Evolutionary conservation across 1,284 basidiomycete species (phyloP).

Genomic region (Leccinum fuscescens): DNA sequence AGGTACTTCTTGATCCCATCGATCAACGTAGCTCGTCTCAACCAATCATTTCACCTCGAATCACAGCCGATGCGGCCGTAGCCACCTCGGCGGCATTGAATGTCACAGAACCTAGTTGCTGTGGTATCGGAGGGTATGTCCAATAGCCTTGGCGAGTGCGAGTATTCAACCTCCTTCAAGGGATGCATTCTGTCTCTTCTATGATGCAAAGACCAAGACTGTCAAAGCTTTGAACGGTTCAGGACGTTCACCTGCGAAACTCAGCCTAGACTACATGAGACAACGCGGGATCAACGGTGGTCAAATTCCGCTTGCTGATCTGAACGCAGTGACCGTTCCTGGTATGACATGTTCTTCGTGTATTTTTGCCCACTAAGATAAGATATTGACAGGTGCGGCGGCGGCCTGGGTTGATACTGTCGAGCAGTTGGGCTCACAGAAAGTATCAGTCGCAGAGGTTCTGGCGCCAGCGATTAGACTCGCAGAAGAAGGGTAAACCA

Average conservation of each 20-base stretch:
- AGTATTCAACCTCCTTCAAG: slow-evolving; percentile 37
- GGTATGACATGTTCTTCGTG: slow-evolving; percentile 38
- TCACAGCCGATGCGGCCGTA: slow-evolving; percentile 67
- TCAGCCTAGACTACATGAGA: slow-evolving; percentile 75
- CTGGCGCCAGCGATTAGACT: slow-evolving; percentile 83
- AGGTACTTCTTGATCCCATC: slow-evolving; percentile 41
- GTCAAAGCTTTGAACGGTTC: slow-evolving; percentile 87
- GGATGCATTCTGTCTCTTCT: slow-evolving; percentile 92
- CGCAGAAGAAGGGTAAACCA: slow-evolving; percentile 79
- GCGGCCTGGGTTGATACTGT: slow-evolving; percentile 93
- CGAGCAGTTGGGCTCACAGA: slow-evolving; percentile 81
- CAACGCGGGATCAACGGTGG: slow-evolving; percentile 66
- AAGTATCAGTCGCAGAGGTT: slow-evolving; percentile 76
- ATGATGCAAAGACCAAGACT: slow-evolving; percentile 74
- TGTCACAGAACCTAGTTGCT: slow-evolving; percentile 79
- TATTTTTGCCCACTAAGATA: background rate
- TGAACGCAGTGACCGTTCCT: slow-evolving; percentile 92
- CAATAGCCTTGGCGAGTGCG: background rate
- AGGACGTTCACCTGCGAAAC: slow-evolving; percentile 78
- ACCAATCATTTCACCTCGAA: slow-evolving; percentile 1
- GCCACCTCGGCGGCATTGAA: slow-evolving; percentile 88
- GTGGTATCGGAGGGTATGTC: slow-evolving; percentile 77
- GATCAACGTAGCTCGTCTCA: background rate
- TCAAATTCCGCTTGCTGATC: slow-evolving; percentile 68
- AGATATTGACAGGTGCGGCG: slow-evolving; percentile 63